phyloP scores from a whole-genome alignment of 2,329 filamentous ascomycete species.

The Pezicula neosporulosa region DNA sequence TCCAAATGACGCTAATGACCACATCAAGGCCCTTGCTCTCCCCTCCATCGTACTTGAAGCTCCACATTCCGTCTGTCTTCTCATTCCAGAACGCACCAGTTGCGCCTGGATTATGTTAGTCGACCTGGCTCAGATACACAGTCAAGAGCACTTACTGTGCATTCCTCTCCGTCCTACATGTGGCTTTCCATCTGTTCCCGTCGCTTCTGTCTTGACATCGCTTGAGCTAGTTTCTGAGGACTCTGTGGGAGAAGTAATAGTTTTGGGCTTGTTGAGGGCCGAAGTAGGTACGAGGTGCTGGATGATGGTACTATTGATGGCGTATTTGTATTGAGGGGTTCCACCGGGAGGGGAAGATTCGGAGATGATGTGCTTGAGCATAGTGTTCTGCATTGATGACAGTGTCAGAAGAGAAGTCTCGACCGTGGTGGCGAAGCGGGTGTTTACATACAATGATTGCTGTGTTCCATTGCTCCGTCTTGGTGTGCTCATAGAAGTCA shows the following conservation, averaged over 20 bases:
- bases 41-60: conserved; percentile 75
- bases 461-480: conserved; percentile 86
- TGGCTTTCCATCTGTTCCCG: conserved; percentile 61
- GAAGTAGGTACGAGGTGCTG: conserved; percentile 79
- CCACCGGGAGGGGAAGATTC: conserved; percentile 61
- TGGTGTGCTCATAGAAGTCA: conserved; percentile 81
- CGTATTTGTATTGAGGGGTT: conserved; percentile 79
- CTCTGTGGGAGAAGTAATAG: neutral
- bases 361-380: conserved; percentile 74
- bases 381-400: conserved; percentile 56
- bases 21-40: conserved; percentile 66
- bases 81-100: conserved; percentile 88
- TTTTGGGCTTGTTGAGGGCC: conserved; percentile 54
- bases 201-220: conserved; percentile 37
- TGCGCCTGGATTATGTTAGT: conserved; percentile 35
- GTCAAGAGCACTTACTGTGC: conserved; percentile 51
- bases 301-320: conserved; percentile 97
- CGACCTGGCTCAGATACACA: no score
- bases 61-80: conserved; percentile 88
- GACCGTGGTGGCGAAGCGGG: neutral
- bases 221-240: conserved; percentile 37
- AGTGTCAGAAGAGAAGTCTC: conserved; percentile 8
- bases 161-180: conserved; percentile 83
- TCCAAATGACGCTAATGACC: conserved; percentile 74
- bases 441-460: conserved; percentile 74